Conservation (phyloP, 257 asterid genomes). For the Henckelia pumila region DNA sequence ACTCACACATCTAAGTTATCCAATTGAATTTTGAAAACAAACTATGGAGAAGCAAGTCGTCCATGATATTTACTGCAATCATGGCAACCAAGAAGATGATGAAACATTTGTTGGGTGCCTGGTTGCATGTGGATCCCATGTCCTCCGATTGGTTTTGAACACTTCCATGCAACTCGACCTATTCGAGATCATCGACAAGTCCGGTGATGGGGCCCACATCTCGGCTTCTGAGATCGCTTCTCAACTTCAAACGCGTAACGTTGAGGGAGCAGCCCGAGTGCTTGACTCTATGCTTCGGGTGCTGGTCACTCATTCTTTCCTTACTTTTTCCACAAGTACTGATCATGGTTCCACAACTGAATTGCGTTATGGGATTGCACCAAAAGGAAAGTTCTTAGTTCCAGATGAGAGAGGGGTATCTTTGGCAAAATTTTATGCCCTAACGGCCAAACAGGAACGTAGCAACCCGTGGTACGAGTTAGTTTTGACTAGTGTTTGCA, state of each 20-base stretch:
- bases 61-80: background rate
- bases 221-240: conserved; percentile 34
- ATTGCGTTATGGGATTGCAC: conserved; percentile 30
- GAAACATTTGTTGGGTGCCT: conserved; percentile 5
- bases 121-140: background rate
- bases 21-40: too few relatives aligned
- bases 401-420: conserved; percentile 32
- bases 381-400: conserved; percentile 29
- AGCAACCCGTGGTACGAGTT: too few relatives aligned
- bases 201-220: conserved; percentile 23
- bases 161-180: conserved; percentile 34
- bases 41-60: too few relatives aligned
- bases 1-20: too few relatives aligned
- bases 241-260: conserved; percentile 17
- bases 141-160: conserved; percentile 31
- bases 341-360: background rate
- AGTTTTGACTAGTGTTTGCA: too few relatives aligned
- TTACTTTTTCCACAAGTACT: conserved; percentile 24
- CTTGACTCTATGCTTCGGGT: conserved; percentile 42
- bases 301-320: conserved; percentile 34
- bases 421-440: background rate
- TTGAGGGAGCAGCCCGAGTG: conserved; percentile 26
- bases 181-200: conserved; percentile 34
- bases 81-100: conserved; percentile 5
- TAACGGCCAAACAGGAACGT: too few relatives aligned